Evolutionary conservation across 1,284 basidiomycete genomes (phyloP).

Genomic region (Cutaneotrichosporon spelunceum): DNA sequence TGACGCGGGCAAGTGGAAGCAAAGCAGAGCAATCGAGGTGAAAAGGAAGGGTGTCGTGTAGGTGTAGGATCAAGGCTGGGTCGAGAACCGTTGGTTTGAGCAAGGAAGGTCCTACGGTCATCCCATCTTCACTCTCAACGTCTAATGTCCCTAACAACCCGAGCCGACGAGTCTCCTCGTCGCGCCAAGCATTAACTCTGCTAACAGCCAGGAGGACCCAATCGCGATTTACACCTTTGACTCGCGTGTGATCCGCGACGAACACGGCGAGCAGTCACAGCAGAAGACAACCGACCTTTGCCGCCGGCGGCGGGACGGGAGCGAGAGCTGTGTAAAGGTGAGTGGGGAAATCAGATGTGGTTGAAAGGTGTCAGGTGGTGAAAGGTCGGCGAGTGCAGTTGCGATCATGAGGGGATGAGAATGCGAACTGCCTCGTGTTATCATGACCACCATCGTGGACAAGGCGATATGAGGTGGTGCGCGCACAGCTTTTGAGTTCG

Average conservation of each 20-base stretch:
- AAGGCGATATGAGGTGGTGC: background rate
- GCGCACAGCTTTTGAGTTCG: background rate
- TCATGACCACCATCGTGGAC: background rate
- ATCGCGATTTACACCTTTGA: conserved; percentile 37
- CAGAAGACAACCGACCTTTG: conserved; percentile 60
- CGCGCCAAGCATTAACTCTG: background rate
- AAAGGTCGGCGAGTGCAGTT: background rate
- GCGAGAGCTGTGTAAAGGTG: conserved; percentile 64
- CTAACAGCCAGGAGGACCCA: conserved; percentile 11
- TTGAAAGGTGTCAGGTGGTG: background rate
- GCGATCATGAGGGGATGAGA: too few relatives aligned
- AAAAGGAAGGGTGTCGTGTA: too few relatives aligned
- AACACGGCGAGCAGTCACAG: conserved; percentile 31
- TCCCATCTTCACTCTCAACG: background rate
- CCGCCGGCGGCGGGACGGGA: conserved; percentile 54
- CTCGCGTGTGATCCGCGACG: conserved; percentile 52
- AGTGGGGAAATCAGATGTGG: conserved; percentile 30
- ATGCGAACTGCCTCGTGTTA: too few relatives aligned
- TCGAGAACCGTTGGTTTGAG: too few relatives aligned
- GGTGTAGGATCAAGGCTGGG: too few relatives aligned
- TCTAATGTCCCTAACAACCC: background rate
- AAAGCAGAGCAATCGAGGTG: too few relatives aligned
- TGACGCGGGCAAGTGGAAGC: too few relatives aligned
- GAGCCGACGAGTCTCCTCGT: background rate
- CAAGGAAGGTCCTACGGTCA: too few relatives aligned